phyloP scores from a whole-genome alignment of 202 grass and related monocot species.

The Carex arenaria region DNA sequence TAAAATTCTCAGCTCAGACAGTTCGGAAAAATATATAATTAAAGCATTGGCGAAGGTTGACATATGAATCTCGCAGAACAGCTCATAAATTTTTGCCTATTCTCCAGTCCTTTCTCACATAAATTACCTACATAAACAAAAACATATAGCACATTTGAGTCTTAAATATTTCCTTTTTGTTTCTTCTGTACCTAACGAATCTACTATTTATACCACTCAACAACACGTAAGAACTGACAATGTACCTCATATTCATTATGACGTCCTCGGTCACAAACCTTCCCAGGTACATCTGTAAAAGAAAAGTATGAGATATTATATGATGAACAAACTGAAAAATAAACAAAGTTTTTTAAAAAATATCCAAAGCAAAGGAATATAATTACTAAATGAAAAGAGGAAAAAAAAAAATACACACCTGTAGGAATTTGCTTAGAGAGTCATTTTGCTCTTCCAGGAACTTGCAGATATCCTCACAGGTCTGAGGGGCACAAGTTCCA shows the following conservation, averaged over 20 bases:
- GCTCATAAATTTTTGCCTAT: no score
- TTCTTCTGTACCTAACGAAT: no score
- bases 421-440: neutral
- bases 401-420: neutral
- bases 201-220: neutral
- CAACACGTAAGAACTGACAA: neutral
- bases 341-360: neutral
- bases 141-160: no score
- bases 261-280: neutral
- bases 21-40: no score
- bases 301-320: neutral
- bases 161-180: no score
- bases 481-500: neutral
- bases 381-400: neutral
- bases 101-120: no score
- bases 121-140: no score
- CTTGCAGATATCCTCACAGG: neutral
- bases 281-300: neutral
- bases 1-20: no score
- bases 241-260: neutral
- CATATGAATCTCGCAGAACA: no score
- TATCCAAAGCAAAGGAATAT: neutral
- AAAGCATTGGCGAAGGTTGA: no score
- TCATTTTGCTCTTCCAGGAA: neutral
- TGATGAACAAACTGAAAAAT: neutral